These are phyloP conservation scores for Tetragonia tetragonoides DNA, from an alignment of 148 eudicot species.

Conservation along the genomic window DNA sequence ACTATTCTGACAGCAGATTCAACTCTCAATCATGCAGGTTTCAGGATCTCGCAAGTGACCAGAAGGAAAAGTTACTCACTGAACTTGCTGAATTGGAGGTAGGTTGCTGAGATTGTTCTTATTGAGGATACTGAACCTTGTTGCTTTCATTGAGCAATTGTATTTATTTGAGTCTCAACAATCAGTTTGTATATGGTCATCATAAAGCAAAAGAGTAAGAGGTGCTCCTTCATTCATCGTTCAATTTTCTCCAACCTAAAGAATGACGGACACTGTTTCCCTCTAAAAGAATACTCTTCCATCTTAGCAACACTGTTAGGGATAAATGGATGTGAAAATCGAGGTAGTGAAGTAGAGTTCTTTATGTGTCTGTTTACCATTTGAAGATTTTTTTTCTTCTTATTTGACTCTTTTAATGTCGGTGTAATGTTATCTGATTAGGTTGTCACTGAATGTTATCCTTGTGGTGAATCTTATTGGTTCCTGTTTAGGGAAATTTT, in stretches of 20 bases:
- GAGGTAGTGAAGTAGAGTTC: background rate
- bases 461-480: background rate
- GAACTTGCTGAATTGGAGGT: slow-evolving; percentile 65
- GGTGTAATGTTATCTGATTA: background rate
- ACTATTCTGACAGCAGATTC: background rate
- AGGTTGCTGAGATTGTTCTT: background rate
- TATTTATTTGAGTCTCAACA: background rate
- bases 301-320: background rate
- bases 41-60: slow-evolving; percentile 38
- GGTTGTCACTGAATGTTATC: background rate
- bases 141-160: background rate
- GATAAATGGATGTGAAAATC: background rate
- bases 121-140: background rate
- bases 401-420: background rate
- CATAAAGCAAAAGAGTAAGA: background rate
- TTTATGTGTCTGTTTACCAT: background rate
- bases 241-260: background rate
- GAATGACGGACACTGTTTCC: background rate
- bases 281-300: background rate
- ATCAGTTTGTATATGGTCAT: background rate
- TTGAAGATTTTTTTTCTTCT: background rate
- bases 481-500: background rate
- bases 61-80: slow-evolving; percentile 42
- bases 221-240: background rate
- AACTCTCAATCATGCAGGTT: slow-evolving; percentile 41